Base-by-base conservation (phyloP, 176 grass and related monocot genomes). In the Saccharum officinarum region DNA sequence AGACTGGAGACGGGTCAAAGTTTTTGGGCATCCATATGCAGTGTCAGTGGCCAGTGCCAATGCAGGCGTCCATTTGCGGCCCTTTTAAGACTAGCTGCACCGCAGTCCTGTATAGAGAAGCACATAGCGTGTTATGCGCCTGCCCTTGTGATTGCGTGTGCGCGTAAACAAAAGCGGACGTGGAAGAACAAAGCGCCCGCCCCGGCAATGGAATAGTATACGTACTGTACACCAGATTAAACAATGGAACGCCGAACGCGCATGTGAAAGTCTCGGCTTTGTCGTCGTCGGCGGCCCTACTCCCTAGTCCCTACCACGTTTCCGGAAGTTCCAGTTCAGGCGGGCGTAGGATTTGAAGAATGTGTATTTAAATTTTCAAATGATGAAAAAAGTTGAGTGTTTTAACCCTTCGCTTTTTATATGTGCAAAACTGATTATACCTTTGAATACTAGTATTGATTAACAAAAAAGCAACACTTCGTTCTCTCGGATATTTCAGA, bases 1-100 rank as follows among this genome's bases (percentile, higher is more conserved):
- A 71, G 16, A 15, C 38, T 0, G 31, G 15, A 52, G 30, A 42
- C 74, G 86, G 67, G 86, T 88, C 81, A 84, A 83, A 79, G 67
- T 36, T 18, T 66, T 55, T 52, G 3, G 61, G 73, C 22, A 78
- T 28, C 49, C 50, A 82, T 2, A 82, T 30, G 36, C 36, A 42
- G 31, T 40, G 34, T 0, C 36, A 37, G 36, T 42, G 9, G 34
- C 6, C 36, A 37, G 34, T 41, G 8, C 11, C 3, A 34, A 0
- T 36, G 11, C 8, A 8, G 6, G 6, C 41, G 18, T 8, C 18
- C 52, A 20, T 57, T 57, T 57, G 52, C 52, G 52, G 18, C 16
- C n/a, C n/a, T n/a, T n/a, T n/a, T n/a, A n/a, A n/a, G n/a, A n/a
- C n/a, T n/a, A n/a, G n/a, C n/a, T n/a, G n/a, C n/a, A n/a, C n/a